phyloP scores from a whole-genome alignment of 208 protist genomes.

The Leishmania martiniquensis region DNA sequence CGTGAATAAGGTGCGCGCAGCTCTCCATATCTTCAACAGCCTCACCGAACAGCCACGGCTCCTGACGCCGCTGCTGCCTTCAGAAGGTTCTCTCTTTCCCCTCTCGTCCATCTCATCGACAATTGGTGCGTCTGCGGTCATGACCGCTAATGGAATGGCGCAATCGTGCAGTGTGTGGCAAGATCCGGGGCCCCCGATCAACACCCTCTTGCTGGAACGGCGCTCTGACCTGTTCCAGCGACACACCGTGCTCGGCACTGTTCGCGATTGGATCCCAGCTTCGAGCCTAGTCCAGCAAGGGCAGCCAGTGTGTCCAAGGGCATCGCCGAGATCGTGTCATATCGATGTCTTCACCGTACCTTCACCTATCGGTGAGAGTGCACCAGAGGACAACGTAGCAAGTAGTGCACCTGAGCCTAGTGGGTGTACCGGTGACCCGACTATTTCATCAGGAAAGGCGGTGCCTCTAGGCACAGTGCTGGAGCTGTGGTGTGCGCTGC shows the following conservation, averaged over 20 bases:
- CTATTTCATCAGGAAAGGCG: neutral
- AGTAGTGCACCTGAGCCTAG: neutral
- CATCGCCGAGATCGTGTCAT: neutral
- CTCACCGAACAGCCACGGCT: conserved; percentile 61
- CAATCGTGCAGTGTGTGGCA: conserved; percentile 17
- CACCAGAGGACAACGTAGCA: neutral
- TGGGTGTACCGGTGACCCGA: neutral
- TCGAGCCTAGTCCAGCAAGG: neutral
- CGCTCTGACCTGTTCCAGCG: conserved; percentile 44
- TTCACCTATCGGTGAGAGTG: neutral
- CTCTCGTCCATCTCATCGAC: neutral
- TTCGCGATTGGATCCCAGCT: conserved; percentile 9
- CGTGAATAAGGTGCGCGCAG: conserved; percentile 63
- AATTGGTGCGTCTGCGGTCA: neutral
- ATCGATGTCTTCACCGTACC: neutral
- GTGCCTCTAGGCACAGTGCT: conserved; percentile 35
- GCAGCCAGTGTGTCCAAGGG: neutral
- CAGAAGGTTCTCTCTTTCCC: neutral
- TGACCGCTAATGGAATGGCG: neutral
- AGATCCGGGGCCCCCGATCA: conserved; percentile 30
- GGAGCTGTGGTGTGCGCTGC: conserved; percentile 78
- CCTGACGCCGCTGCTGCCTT: conserved; percentile 39
- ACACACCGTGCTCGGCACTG: conserved; percentile 32
- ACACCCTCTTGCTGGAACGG: conserved; percentile 53
- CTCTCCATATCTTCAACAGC: conserved; percentile 78